A percentile compares a stretch with the other conserved stretches of the same genome.
Evolutionary conservation across 1,139 yeast genomes (phyloP).

Genomic region (Taiozyma sp.): DNA sequence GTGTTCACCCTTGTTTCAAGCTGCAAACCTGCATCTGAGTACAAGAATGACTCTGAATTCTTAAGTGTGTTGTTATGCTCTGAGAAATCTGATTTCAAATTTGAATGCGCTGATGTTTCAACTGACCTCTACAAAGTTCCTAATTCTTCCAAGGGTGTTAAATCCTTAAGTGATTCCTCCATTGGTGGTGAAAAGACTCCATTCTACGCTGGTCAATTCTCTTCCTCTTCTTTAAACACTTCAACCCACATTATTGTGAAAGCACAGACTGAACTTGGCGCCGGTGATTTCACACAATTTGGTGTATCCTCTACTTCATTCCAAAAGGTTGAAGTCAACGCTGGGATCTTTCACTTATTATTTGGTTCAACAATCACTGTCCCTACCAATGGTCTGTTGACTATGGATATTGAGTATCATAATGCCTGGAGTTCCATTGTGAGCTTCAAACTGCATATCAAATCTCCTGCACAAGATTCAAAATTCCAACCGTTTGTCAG

Average conservation of each 20-base stretch:
- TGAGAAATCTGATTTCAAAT: neutral
- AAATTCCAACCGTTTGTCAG: conserved; percentile 60
- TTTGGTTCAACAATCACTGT: conserved; percentile 27
- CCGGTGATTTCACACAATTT: conserved; percentile 32
- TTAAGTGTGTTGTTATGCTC: neutral
- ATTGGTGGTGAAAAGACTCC: conserved; percentile 44
- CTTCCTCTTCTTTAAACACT: conserved; percentile 30
- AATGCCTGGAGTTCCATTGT: conserved; percentile 61
- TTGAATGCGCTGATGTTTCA: conserved; percentile 38
- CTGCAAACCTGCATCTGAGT: neutral
- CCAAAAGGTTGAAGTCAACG: conserved; percentile 1
- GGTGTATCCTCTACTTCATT: conserved; percentile 1
- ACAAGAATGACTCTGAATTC: neutral
- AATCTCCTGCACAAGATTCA: conserved; percentile 11
- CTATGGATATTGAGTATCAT: conserved; percentile 44
- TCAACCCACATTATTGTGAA: conserved; percentile 44
- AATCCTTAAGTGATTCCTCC: conserved; percentile 44
- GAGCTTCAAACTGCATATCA: conserved; percentile 42
- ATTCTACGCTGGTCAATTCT: conserved; percentile 40
- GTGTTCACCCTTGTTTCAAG: conserved; percentile 3
- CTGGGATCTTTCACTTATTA: conserved; percentile 7
- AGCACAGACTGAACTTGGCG: conserved; percentile 20
- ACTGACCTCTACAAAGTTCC: conserved; percentile 40
- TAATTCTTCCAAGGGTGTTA: conserved; percentile 31
- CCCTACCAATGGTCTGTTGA: conserved; percentile 40